Evolutionary conservation across 345 rosid species (phyloP).

Genomic region (Physaria fendleri): DNA sequence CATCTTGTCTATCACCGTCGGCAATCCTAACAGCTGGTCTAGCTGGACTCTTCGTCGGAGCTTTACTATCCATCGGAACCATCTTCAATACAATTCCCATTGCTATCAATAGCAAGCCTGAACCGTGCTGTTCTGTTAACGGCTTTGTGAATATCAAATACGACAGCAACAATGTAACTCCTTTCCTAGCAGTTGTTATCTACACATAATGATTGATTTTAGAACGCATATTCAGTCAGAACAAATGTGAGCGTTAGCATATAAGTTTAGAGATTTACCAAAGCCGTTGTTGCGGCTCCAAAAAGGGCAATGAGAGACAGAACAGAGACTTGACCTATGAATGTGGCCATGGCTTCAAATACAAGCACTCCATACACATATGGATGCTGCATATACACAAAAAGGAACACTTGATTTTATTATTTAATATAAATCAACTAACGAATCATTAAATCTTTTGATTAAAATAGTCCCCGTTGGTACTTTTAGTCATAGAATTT

Average conservation of each 20-base stretch:
- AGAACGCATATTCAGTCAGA: not conserved
- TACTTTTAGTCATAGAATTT: constrained; percentile 8
- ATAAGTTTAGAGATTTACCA: constrained; percentile 42
- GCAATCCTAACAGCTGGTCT: constrained; percentile 8
- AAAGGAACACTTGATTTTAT: not conserved
- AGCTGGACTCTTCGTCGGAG: constrained; percentile 18
- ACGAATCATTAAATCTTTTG: not conserved
- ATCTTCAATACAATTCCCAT: constrained; percentile 71
- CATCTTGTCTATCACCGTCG: constrained; percentile 22
- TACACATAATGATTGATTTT: constrained; percentile 1
- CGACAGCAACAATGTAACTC: constrained; percentile 70
- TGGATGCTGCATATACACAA: constrained; percentile 58
- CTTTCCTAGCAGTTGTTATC: constrained; percentile 36
- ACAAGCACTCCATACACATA: constrained; percentile 84
- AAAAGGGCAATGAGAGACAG: constrained; percentile 87
- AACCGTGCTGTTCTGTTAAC: constrained; percentile 69
- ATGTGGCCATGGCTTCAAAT: constrained; percentile 95
- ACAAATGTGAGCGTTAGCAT: not conserved
- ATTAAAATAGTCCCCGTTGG: constrained; percentile 9
- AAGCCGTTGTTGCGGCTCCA: constrained; percentile 95
- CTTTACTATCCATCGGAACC: constrained; percentile 37
- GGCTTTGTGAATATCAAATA: constrained; percentile 90
- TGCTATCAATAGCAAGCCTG: constrained; percentile 60
- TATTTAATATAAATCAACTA: not conserved
- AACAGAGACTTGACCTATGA: constrained; percentile 90